Percentiles rank a stretch among this genome's conserved stretches.
phyloP scores from a whole-genome alignment of 2,329 filamentous ascomycete genomes.

The Epichloe typhina region DNA sequence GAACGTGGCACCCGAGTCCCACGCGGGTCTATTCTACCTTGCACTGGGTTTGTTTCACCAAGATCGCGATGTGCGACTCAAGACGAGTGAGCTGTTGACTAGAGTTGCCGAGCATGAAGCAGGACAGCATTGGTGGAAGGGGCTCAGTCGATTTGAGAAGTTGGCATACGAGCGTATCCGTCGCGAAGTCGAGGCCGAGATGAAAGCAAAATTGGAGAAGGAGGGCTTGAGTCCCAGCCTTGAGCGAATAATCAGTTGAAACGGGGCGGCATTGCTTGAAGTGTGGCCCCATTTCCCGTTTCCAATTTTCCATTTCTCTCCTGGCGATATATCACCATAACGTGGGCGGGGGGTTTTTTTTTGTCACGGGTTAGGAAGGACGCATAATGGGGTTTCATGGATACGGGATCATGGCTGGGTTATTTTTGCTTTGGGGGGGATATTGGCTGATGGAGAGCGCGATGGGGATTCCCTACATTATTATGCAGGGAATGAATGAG shows the following conservation, averaged over 20 bases:
- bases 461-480: too few relatives aligned
- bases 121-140: constrained; percentile 84
- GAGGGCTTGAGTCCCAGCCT: constrained; percentile 26
- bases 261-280: not conserved
- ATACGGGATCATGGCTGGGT: not conserved
- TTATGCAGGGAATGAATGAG: too few relatives aligned
- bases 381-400: constrained; percentile 5
- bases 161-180: constrained; percentile 71
- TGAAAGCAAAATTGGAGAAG: constrained; percentile 31
- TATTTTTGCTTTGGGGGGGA: not conserved
- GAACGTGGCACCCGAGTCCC: constrained; percentile 69
- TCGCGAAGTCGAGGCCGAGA: constrained; percentile 46
- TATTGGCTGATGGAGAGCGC: too few relatives aligned
- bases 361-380: not conserved
- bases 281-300: not conserved
- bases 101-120: constrained; percentile 77
- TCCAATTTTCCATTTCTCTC: not conserved
- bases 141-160: constrained; percentile 77
- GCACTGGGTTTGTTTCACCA: constrained; percentile 88
- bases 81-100: constrained; percentile 68
- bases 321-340: constrained; percentile 2
- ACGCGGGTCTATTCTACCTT: constrained; percentile 82
- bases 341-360: constrained; percentile 4
- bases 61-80: constrained; percentile 62
- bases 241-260: constrained; percentile 37